Base-by-base conservation (phyloP, 2,329 filamentous ascomycete species). In the Exophiala viscosa region DNA sequence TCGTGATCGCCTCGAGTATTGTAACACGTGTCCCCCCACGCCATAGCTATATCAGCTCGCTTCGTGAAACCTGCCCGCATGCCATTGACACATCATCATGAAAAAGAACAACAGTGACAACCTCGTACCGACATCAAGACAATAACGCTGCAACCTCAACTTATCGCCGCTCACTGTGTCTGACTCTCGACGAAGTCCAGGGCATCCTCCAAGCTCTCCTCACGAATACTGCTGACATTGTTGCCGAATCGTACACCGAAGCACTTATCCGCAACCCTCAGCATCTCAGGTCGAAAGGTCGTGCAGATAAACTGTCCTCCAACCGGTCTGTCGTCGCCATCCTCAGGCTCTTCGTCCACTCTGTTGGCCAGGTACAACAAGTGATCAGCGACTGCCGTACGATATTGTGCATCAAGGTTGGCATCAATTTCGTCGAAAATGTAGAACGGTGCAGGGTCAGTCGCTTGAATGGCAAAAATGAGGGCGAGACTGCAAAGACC, bases 401-500 rank as follows among this genome's bases (percentile, higher is more conserved):
- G 87, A 75, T 99, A 99, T 72, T 99, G 93, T 1, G 93, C 91
- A 69, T 99, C 93, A 18, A 99, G 81, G 68, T 99, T 99, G 70
- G 93, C 93, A 67, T 99, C 93, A 59, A 99, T 96, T 72, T 99
- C 93, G 70, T 99, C 93, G 64, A 99, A 99, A 65, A 99, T 91
- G 69, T 99, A 96, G 79, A 99, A 97, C 1, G 93, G 93, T 40
- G 92, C 95, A 8, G 92, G 93, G 69, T 99, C 93, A 54, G 92
- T 96, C 62, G 91, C 89, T 72, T 99, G 93, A 62, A 99, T 95
- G n/a, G 93, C 93, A 68, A 99, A 99, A 62, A 99, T 95, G 46
- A 99, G 83, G 40, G 93, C 95, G n/a, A 99, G 82, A 8, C 93
- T 93, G 70, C 92, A 97, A 57, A 97, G 78, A 82, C 89, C 88